Evolutionary conservation across 495 filamentous ascomycete genomes (phyloP).

Genomic region (Penicillium desertorum): DNA sequence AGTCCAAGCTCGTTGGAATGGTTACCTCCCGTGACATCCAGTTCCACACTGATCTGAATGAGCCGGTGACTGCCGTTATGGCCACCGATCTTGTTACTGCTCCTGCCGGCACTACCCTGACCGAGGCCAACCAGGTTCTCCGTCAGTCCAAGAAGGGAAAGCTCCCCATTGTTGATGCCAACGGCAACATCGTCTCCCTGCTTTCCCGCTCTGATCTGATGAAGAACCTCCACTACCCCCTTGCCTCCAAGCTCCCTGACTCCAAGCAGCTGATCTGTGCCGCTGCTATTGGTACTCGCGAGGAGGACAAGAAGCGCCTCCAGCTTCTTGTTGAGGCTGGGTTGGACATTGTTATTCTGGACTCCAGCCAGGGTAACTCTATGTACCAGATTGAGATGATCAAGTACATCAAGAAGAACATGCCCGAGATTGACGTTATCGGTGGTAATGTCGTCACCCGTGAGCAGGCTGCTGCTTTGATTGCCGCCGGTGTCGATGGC

Average conservation of each 20-base stretch:
- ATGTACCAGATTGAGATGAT: constrained; percentile 98
- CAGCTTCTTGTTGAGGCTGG: constrained; percentile 88
- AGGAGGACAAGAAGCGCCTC: constrained; percentile 86
- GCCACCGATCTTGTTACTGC: constrained; percentile 93
- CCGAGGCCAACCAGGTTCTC: constrained; percentile 90
- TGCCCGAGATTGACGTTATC: constrained; percentile 87
- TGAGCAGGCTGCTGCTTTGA: constrained; percentile 87
- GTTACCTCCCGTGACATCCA: constrained; percentile 97
- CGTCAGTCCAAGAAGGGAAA: constrained; percentile 98
- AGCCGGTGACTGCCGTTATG: constrained; percentile 88
- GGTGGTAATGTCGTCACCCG: constrained; percentile 97
- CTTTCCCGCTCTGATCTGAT: constrained; percentile 96
- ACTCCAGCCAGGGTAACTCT: constrained; percentile 95
- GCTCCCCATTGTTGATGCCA: constrained; percentile 87
- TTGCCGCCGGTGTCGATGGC: constrained; percentile 92
- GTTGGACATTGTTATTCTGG: constrained; percentile 91
- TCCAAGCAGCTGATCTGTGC: constrained; percentile 98
- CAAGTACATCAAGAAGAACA: constrained; percentile 85
- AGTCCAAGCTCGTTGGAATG: constrained; percentile 93
- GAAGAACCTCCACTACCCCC: constrained; percentile 97
- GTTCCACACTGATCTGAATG: constrained; percentile 70
- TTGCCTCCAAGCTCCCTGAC: constrained; percentile 93
- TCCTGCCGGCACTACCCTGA: constrained; percentile 74
- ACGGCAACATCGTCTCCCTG: constrained; percentile 87
- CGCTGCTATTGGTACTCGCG: constrained; percentile 91